phyloP scores from a whole-genome alignment of 2,329 filamentous ascomycete genomes.

The Elsinoe necatrix region DNA sequence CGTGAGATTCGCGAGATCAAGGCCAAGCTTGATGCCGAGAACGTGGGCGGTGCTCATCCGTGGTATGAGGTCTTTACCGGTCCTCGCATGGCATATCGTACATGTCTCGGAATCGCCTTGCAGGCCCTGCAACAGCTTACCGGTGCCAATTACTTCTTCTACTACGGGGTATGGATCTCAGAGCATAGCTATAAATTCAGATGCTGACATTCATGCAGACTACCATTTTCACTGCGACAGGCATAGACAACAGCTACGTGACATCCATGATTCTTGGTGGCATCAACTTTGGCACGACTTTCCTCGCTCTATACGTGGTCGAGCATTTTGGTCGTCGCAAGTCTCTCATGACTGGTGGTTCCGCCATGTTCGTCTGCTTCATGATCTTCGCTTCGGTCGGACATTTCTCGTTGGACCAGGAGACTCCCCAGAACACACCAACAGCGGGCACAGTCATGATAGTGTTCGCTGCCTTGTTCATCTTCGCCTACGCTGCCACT shows the following conservation, averaged over 20 bases:
- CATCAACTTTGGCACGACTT: conserved; percentile 42
- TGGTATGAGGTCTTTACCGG: conserved; percentile 60
- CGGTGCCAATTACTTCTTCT: conserved; percentile 60
- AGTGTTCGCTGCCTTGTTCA: conserved; percentile 60
- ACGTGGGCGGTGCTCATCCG: conserved; percentile 41
- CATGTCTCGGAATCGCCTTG: conserved; percentile 52
- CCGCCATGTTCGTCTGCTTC: conserved; percentile 52
- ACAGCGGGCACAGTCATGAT: conserved; percentile 53
- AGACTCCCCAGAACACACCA: conserved; percentile 29
- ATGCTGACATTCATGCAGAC: conserved; percentile 22
- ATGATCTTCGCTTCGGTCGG: conserved; percentile 43
- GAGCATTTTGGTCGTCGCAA: conserved; percentile 40
- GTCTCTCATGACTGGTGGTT: conserved; percentile 37
- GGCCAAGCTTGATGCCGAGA: conserved; percentile 47
- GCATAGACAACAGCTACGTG: conserved; percentile 36
- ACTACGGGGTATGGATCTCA: conserved; percentile 30
- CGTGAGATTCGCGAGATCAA: conserved; percentile 49
- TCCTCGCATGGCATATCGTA: conserved; percentile 60
- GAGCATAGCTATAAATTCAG: neutral
- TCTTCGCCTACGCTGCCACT: conserved; percentile 49
- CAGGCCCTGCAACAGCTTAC: conserved; percentile 61
- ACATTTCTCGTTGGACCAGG: conserved; percentile 35
- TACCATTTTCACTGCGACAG: conserved; percentile 36
- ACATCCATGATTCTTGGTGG: conserved; percentile 42
- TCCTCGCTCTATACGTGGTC: conserved; percentile 40